Evolutionary conservation across 202 grass and related monocot species (phyloP).

Genomic region (Dendrocalamus latiflorus): DNA sequence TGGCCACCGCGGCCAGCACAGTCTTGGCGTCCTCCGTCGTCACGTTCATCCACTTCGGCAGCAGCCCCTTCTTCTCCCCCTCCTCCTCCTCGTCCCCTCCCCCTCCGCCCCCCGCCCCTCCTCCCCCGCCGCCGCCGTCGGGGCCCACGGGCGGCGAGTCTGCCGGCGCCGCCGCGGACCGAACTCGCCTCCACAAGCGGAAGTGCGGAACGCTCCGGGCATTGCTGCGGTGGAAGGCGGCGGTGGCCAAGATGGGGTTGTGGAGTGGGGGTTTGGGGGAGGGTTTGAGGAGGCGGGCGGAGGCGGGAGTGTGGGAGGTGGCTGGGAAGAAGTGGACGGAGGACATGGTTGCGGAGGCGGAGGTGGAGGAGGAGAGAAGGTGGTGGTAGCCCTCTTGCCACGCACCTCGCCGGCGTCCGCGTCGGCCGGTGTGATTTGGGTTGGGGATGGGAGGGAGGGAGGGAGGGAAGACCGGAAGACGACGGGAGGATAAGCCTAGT

Average conservation of each 20-base stretch:
- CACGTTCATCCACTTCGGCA: slow-evolving; percentile 65
- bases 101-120: slow-evolving; percentile 41
- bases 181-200: slow-evolving; percentile 5
- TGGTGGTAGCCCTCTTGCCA: neutral
- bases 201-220: neutral
- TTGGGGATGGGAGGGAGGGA: neutral
- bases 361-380: too few species aligned
- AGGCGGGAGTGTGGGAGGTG: slow-evolving; percentile 29
- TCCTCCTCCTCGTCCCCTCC: slow-evolving; percentile 44
- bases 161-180: slow-evolving; percentile 25
- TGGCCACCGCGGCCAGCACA: slow-evolving; percentile 59
- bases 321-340: slow-evolving; percentile 70
- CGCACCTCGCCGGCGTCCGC: slow-evolving; percentile 28
- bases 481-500: slow-evolving; percentile 29
- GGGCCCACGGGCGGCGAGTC: slow-evolving; percentile 50
- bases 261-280: slow-evolving; percentile 29
- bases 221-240: slow-evolving; percentile 4
- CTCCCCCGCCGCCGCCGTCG: slow-evolving; percentile 42
- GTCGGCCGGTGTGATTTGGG: slow-evolving; percentile 1
- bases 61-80: slow-evolving; percentile 50
- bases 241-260: slow-evolving; percentile 4
- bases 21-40: slow-evolving; percentile 75
- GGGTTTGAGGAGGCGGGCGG: slow-evolving; percentile 18
- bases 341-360: slow-evolving; percentile 34
- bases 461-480: neutral